Evolutionary conservation across 305 asterid species (phyloP).

Genomic region (Coffea humblotiana): DNA sequence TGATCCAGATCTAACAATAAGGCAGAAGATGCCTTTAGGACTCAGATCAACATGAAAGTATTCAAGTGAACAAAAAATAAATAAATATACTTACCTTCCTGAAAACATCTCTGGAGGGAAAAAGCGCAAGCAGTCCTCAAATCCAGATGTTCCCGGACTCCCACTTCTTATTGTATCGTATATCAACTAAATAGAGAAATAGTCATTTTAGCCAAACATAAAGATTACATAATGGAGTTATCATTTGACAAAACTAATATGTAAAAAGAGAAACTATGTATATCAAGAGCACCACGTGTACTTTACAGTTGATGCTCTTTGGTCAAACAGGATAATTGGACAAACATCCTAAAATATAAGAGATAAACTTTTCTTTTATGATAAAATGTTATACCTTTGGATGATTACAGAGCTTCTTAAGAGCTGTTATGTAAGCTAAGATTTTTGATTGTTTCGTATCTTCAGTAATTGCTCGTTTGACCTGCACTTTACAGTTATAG

Average conservation of each 20-base stretch:
- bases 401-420: slow-evolving; percentile 98
- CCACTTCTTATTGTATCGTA: slow-evolving; percentile 86
- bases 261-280: background rate
- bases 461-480: slow-evolving; percentile 84
- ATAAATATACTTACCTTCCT: slow-evolving; percentile 60
- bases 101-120: slow-evolving; percentile 92
- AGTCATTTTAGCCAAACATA: background rate
- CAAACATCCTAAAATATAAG: background rate
- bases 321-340: background rate
- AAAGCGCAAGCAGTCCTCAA: slow-evolving; percentile 85
- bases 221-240: background rate
- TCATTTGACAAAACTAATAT: background rate
- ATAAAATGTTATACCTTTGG: slow-evolving; percentile 67
- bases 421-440: slow-evolving; percentile 92
- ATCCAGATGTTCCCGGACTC: slow-evolving; percentile 90
- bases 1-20: slow-evolving; percentile 74
- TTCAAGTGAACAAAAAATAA: background rate
- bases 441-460: slow-evolving; percentile 78
- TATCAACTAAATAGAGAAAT: slow-evolving; percentile 51
- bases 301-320: background rate
- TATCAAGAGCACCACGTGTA: background rate
- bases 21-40: slow-evolving; percentile 20
- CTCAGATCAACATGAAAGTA: slow-evolving; percentile 4
- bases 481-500: slow-evolving; percentile 47
- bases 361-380: background rate